phyloP scores from a whole-genome alignment of 768 basidiomycete species.

The Mycena vitilis region DNA sequence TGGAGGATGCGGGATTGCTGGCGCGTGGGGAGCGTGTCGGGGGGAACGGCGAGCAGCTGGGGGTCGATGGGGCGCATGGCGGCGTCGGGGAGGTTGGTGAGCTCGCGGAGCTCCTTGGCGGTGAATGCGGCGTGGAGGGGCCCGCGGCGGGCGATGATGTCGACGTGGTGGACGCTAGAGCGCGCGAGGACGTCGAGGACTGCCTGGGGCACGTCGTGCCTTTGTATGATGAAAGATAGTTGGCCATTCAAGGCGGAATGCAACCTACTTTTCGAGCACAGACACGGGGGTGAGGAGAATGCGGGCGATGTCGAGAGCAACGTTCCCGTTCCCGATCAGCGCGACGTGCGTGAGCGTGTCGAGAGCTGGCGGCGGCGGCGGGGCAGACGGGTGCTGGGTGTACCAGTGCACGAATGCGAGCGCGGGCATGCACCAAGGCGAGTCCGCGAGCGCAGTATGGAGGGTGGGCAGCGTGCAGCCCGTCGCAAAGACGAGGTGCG shows the following conservation, averaged over 20 bases:
- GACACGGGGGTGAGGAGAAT: slow-evolving; percentile 83
- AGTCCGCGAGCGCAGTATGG: slow-evolving; percentile 65
- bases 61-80: slow-evolving; percentile 73
- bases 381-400: slow-evolving; percentile 85
- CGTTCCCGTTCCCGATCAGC: slow-evolving; percentile 94
- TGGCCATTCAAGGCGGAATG: not conserved
- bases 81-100: slow-evolving; percentile 73
- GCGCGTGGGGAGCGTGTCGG: slow-evolving; percentile 56
- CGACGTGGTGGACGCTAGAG: slow-evolving; percentile 79
- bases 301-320: slow-evolving; percentile 91
- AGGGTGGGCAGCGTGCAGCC: slow-evolving; percentile 79
- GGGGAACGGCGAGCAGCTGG: slow-evolving; percentile 52
- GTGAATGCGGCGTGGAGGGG: slow-evolving; percentile 92
- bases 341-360: slow-evolving; percentile 78
- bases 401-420: slow-evolving; percentile 96
- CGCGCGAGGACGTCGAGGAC: slow-evolving; percentile 76
- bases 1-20: slow-evolving; percentile 77
- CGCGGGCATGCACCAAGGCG: slow-evolving; percentile 71
- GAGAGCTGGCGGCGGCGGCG: slow-evolving; percentile 70
- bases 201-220: slow-evolving; percentile 80
- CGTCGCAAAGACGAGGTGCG: slow-evolving; percentile 87
- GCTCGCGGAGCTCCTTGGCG: slow-evolving; percentile 91
- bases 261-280: slow-evolving; percentile 55
- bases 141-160: slow-evolving; percentile 87
- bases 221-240: not conserved